Conservation (phyloP, 169 alveolate genomes). For the Plasmodium cynomolgi region DNA sequence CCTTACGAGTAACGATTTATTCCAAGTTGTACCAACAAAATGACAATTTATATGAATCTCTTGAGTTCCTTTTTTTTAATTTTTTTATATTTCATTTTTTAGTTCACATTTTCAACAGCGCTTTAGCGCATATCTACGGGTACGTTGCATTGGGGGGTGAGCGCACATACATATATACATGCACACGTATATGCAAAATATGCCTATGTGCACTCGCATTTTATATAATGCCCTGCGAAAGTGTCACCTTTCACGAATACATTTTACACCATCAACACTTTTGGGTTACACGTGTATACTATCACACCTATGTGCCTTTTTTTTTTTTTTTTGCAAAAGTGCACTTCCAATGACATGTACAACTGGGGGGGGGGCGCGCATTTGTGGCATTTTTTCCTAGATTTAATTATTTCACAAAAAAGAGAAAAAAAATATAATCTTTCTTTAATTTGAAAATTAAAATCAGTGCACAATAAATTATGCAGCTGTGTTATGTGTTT, state of each 20-base stretch:
- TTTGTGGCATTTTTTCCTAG: constrained; percentile 2
- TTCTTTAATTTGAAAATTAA: constrained; percentile 14
- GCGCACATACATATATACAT: not conserved
- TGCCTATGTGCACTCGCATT: not conserved
- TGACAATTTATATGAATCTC: not conserved
- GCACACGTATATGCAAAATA: not conserved
- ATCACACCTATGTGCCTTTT: not conserved
- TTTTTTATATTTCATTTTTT: not conserved
- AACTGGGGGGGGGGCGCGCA: not conserved
- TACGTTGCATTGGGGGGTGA: not conserved
- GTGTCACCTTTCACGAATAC: not conserved
- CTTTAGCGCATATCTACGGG: not conserved
- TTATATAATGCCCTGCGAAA: not conserved
- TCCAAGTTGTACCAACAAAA: not conserved
- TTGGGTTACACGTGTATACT: not conserved
- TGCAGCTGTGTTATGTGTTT: constrained; percentile 2
- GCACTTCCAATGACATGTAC: constrained; percentile 5
- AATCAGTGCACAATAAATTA: constrained; percentile 18
- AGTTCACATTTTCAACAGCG: not conserved
- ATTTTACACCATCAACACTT: not conserved
- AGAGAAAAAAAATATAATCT: constrained; percentile 9
- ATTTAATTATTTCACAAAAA: constrained; percentile 29
- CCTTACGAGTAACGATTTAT: not conserved
- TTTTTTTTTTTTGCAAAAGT: constrained; percentile 2
- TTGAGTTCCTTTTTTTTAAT: not conserved